Evolutionary conservation across 225 moss, liverwort and hornwort genomes (phyloP), one percentile per base, ranked within the genome.

Genomic region (Ulota crispa): DNA sequence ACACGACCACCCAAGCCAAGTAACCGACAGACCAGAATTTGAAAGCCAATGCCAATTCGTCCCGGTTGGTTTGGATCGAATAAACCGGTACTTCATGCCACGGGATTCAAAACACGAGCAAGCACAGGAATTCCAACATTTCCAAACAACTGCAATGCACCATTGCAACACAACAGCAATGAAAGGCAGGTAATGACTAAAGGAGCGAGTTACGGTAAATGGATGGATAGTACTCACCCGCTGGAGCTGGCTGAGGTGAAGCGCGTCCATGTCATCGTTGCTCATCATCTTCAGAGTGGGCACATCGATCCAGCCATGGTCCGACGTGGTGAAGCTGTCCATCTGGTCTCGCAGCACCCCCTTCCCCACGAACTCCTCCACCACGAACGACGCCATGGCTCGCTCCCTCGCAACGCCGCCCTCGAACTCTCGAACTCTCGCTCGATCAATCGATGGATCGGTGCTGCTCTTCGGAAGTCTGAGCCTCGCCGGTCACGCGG

Each of bases 241-340:
- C 63, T 94, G 92, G 18, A 83, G 86, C 72, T 88, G 85, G 34
- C 88, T 92, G 70, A 96, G 92, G 78, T 92, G 85, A 21, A 95
- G 87, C 11, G 81, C 67, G 8, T 96, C 89, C 95, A 96, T 93
- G 39, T 96, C 93, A 21, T 91, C 59, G n/a, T 85, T 68, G 83
- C 69, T 91, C 88, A 96, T 92, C 91, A 94, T 87, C 90, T 96
- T 96, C 7, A 96, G 68, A 15, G 96, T 96, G 39, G 96, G 93
- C 23, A 96, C 96, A 79, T 96, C 96, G 53, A 76, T 94, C 96
- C 96, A 96, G 0, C 96, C 96, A 61, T 93, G 41, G 41, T 34
- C 41, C 89, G n/a, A n/a, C 2, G 74, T 81, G 50, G 70, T 75
- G 54, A 91, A 79, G 36, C 67, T 80, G 7, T 84, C 92, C 6